phyloP scores from a whole-genome alignment of 768 basidiomycete genomes.

The Boletus rubropictus region DNA sequence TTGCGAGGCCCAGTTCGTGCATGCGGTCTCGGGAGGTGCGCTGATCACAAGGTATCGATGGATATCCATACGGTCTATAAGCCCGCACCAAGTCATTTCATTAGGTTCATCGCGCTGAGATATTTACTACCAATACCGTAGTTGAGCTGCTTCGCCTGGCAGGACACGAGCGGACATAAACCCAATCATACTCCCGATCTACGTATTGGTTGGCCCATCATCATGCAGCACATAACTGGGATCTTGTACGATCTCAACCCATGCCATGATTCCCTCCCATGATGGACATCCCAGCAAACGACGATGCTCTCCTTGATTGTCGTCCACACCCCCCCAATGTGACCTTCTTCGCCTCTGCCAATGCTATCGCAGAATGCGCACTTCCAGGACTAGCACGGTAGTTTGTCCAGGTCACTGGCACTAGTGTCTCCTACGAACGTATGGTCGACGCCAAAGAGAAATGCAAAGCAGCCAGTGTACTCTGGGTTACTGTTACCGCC shows the following conservation, averaged over 20 bases:
- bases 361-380: slow-evolving; percentile 36
- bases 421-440: neutral
- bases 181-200: neutral
- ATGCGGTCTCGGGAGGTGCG: slow-evolving; percentile 4
- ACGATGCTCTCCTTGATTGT: slow-evolving; percentile 38
- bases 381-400: slow-evolving; percentile 14
- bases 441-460: slow-evolving; percentile 38
- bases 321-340: slow-evolving; percentile 46
- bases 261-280: slow-evolving; percentile 27
- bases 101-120: too few relatives aligned
- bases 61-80: too few relatives aligned
- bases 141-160: too few relatives aligned
- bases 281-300: slow-evolving; percentile 28
- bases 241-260: too few relatives aligned
- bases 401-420: slow-evolving; percentile 21
- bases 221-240: neutral
- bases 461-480: slow-evolving; percentile 65
- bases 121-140: too few relatives aligned
- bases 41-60: slow-evolving; percentile 6
- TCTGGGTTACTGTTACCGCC: slow-evolving; percentile 22
- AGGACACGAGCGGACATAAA: neutral
- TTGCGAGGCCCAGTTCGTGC: slow-evolving; percentile 5
- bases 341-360: slow-evolving; percentile 43
- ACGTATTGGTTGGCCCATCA: neutral
- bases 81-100: too few relatives aligned